These are phyloP conservation scores for Kernera saxatilis DNA, from an alignment of 345 rosid species.

Conservation along the genomic window DNA sequence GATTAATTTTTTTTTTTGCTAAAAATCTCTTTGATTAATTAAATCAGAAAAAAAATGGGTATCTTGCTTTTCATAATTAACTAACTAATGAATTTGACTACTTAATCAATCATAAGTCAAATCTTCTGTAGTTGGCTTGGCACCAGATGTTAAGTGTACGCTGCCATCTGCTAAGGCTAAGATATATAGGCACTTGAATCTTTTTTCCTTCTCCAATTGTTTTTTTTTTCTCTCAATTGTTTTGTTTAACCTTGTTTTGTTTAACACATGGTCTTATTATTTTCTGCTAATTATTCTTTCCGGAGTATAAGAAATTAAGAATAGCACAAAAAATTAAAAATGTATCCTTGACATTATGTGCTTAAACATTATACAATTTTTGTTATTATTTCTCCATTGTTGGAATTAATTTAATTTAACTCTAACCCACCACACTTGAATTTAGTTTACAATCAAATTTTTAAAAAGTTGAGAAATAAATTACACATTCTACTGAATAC, in stretches of 20 bases:
- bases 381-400: background rate
- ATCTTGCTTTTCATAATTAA: background rate
- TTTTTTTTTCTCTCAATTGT: background rate
- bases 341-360: background rate
- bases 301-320: background rate
- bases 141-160: conserved; percentile 7
- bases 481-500: background rate
- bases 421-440: background rate
- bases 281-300: background rate
- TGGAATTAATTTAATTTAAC: background rate
- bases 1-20: background rate
- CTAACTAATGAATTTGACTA: conserved; percentile 12
- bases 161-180: conserved; percentile 22
- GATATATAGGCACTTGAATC: background rate
- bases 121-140: conserved; percentile 5
- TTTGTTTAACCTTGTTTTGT: too few relatives aligned
- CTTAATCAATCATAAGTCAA: conserved; percentile 14
- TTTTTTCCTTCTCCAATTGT: background rate
- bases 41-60: background rate
- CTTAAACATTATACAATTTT: background rate
- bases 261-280: background rate
- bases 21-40: background rate
- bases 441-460: background rate
- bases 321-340: background rate
- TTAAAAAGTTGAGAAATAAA: background rate